Evolutionary conservation across 805 yeast species (phyloP).

Genomic region (Nakazawaea wickerhamii): DNA sequence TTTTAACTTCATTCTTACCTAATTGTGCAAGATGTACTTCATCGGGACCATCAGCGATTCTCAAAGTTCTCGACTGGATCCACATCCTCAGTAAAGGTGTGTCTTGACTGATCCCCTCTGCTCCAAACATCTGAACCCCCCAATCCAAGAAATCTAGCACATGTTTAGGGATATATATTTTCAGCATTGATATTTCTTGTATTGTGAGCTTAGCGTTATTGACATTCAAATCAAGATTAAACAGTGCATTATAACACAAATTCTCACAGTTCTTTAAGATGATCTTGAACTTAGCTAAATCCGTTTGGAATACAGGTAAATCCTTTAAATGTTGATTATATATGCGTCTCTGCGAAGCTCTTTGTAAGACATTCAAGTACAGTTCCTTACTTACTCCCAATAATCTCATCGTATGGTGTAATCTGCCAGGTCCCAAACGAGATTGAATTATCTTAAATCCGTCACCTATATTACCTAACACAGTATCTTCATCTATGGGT

Average conservation of each 20-base stretch:
- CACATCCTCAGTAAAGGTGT: constrained; percentile 51
- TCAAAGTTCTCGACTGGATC: constrained; percentile 46
- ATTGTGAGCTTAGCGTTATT: constrained; percentile 49
- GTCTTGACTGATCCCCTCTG: constrained; percentile 60
- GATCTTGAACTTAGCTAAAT: constrained; percentile 47
- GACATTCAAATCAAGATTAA: constrained; percentile 40
- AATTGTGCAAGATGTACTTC: constrained; percentile 58
- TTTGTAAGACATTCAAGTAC: constrained; percentile 37
- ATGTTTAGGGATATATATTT: constrained; percentile 57
- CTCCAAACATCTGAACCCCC: constrained; percentile 61
- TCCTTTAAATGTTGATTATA: constrained; percentile 45
- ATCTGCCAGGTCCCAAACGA: constrained; percentile 64
- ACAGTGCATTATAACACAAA: constrained; percentile 56
- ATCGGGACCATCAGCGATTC: constrained; percentile 69
- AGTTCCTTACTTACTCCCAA: constrained; percentile 59
- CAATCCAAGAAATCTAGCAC: constrained; percentile 48
- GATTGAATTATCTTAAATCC: constrained; percentile 63
- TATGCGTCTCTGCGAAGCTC: constrained; percentile 49
- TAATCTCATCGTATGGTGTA: constrained; percentile 64
- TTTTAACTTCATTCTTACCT: constrained; percentile 42
- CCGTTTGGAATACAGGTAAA: constrained; percentile 44
- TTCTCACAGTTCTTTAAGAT: constrained; percentile 49
- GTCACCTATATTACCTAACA: constrained; percentile 41
- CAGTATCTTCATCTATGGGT: constrained; percentile 37
- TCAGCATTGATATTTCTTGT: constrained; percentile 56